Base-by-base conservation (phyloP, 1,284 basidiomycete genomes). In the Ustilago shanxiensis region DNA sequence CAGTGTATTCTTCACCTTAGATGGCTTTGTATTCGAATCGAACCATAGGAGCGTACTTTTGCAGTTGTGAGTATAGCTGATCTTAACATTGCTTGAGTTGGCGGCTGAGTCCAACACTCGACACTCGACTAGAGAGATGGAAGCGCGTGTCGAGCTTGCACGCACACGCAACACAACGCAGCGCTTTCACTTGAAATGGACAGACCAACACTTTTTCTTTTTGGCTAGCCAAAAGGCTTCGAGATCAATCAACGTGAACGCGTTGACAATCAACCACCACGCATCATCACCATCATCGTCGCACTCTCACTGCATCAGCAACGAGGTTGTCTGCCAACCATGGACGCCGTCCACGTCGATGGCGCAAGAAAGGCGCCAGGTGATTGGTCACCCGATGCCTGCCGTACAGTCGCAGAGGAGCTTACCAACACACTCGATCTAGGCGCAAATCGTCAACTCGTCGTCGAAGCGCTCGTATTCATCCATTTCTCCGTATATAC, bases 391-490 rank as follows among this genome's bases (percentile, higher is more conserved):
- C 80, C 83, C n/a, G 74, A 79, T 28, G 84, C 84, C 28, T 86
- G 85, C 60, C 73, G 83, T 60, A 83, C 84, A 26, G 84, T 85
- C 37, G 84, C 83, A 24, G 44, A 60, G 11, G 83, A 85, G 66
- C 77, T 85, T 35, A 84, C 83, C 10, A 66, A 74, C 31, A 77
- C 83, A 14, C 72, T 84, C 49, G 84, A 86, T 54, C 78, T 86
- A 16, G 84, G 83, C 10, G 55, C 73, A n/a, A 68, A 80, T 33
- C 80, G 75, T 37, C 63, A 74, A 18, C 72, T 77, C 24, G 91
- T 99, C 56, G 91, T 96, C 85, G 99, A 99, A 80, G 95, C 92
- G 1, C 89, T 99, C 66, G 96, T 99, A 16, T 90, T 93, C 79
- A 93, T 99, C 10, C 97, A 99, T 85, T 90, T 92, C 79, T 94